Percentiles rank a stretch among this genome's conserved stretches.
Conservation (phyloP, 768 basidiomycete species). For the Rhodosporidiobolus sp. region DNA sequence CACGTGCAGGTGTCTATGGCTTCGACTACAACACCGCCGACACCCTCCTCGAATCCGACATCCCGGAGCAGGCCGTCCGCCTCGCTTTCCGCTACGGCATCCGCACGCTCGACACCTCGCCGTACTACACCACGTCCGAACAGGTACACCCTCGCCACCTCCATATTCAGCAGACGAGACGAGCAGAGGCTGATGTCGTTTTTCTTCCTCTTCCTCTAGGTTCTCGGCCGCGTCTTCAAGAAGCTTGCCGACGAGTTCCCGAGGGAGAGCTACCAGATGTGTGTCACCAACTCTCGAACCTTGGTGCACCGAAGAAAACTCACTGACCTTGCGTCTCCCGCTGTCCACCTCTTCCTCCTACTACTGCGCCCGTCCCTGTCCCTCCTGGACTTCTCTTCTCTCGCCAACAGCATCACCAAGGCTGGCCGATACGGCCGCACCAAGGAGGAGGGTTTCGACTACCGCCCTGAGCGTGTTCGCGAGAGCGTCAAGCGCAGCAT, state of each 20-base stretch:
- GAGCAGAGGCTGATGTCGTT: background rate
- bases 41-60: conserved; percentile 13
- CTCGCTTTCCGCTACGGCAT: conserved; percentile 67
- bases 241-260: conserved; percentile 68
- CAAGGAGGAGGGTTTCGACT: conserved; percentile 63
- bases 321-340: too few species aligned
- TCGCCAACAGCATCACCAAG: conserved; percentile 56
- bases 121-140: conserved; percentile 74
- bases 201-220: conserved; percentile 47
- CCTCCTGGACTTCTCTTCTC: too few species aligned
- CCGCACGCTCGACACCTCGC: conserved; percentile 73
- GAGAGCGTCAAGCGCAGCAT: conserved; percentile 60
- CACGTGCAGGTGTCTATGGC: conserved; percentile 23
- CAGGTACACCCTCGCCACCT: conserved; percentile 43
- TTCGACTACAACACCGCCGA: conserved; percentile 39
- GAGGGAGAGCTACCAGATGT: conserved; percentile 67
- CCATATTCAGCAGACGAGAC: background rate
- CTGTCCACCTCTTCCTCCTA: too few species aligned
- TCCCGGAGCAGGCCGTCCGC: conserved; percentile 33
- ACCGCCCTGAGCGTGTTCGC: conserved; percentile 61
- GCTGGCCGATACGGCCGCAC: conserved; percentile 69
- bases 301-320: too few species aligned
- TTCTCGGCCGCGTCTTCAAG: conserved; percentile 61
- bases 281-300: too few species aligned
- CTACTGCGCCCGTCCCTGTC: too few species aligned